These are phyloP conservation scores for Olyra latifolia DNA, from an alignment of 176 grass and related monocot species.

Conservation along the genomic window DNA sequence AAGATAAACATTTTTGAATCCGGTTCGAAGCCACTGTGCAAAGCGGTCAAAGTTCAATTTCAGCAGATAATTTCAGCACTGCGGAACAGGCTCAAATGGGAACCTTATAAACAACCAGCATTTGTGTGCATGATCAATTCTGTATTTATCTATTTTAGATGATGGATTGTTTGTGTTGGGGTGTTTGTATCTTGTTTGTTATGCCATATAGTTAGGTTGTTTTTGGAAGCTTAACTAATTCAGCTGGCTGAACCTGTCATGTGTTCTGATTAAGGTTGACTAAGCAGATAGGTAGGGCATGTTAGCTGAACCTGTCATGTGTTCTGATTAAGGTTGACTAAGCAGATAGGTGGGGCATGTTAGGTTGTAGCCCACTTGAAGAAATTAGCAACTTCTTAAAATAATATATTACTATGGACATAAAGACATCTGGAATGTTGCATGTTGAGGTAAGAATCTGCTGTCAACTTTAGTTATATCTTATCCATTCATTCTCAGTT, in stretches of 20 bases:
- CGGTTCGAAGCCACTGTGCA: too few species aligned
- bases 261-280: neutral
- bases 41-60: too few species aligned
- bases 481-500: constrained; percentile 11
- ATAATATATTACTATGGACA: neutral
- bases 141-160: neutral
- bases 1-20: too few species aligned
- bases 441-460: neutral
- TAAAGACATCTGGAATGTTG: neutral
- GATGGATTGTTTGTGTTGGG: neutral
- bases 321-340: too few species aligned
- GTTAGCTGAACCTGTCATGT: too few species aligned
- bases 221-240: neutral
- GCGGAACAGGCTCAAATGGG: too few species aligned
- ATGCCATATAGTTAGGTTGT: neutral
- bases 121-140: neutral
- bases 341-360: neutral
- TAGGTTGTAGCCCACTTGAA: neutral
- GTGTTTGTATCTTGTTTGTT: neutral
- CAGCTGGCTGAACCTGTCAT: neutral
- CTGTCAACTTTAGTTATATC: neutral
- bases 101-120: neutral
- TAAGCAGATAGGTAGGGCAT: neutral
- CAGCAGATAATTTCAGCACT: too few species aligned
- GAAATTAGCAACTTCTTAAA: neutral